Base-by-base conservation (phyloP, 1,139 yeast species). In the Scheffersomyces titani region DNA sequence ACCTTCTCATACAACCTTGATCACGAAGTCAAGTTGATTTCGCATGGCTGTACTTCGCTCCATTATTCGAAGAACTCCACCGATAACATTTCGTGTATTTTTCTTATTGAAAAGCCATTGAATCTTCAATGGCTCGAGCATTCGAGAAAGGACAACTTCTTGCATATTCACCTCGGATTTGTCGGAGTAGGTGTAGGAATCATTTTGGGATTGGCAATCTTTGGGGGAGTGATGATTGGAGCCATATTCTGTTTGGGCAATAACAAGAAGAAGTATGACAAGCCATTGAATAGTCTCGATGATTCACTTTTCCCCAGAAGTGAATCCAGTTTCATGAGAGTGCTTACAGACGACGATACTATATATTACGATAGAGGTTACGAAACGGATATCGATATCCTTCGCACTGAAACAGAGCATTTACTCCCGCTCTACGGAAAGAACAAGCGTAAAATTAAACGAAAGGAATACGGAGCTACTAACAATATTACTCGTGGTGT, bases 171-270 rank as follows among this genome's bases (percentile, higher is more conserved):
- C 58, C 72, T 89, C 46, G 92, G 93, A 3, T 79, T 86, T 57
- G 78, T 87, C 11, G 89, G 93, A 36, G 75, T 89, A 49, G 87
- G 88, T 0, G 70, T 88, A 24, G 96, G 94, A 5, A 73, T 88
- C 4, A 72, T 88, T 0, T 65, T 87, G 13, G 93, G 94, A 0
- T 73, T 86, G 49, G 65, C 84, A 3, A 57, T 76, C 9, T 75
- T 77, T 62, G 79, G 78, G 1, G 65, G 68, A 2, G 65, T 77
- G 1, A 65, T 75, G 64, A 60, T 74, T 40, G 66, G 70, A 0
- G 64, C 75, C 1, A 63, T 75, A 22, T 61, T 70, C 50, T 74
- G 72, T 56, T 64, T 75, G 7, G 74, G 77, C 19, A 66, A 65
- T 18, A 60, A 59, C 20, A 63, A 54, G 44, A 63, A 57, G 52